Percentiles rank a stretch among this genome's conserved stretches.
Conservation (phyloP, 768 basidiomycete genomes). For the Pisolithus orientalis region DNA sequence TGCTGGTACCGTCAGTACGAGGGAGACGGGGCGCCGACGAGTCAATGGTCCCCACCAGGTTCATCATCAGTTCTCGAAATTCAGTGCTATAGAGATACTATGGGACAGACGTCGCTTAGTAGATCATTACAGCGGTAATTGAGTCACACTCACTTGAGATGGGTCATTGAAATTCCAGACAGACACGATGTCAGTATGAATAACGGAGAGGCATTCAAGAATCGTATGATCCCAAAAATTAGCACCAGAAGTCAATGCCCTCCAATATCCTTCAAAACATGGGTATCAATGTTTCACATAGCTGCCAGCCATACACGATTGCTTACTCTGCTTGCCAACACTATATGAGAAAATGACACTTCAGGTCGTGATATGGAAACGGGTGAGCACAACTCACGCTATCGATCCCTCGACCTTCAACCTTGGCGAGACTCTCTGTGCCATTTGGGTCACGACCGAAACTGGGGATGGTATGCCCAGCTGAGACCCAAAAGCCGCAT, state of each 20-base stretch:
- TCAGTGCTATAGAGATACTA: background rate
- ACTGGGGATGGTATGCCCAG: background rate
- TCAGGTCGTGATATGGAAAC: background rate
- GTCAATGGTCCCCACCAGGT: background rate
- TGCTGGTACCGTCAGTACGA: background rate
- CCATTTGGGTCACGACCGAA: background rate
- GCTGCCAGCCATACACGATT: too few species aligned
- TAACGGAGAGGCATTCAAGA: too few species aligned
- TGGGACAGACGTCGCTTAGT: background rate
- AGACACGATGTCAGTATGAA: too few species aligned
- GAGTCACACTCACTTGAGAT: background rate
- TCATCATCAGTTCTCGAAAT: background rate
- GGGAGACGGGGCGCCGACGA: background rate
- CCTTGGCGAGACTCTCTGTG: background rate
- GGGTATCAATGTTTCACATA: too few species aligned
- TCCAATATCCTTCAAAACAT: too few species aligned
- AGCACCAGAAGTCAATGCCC: too few species aligned
- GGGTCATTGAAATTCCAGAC: constrained; percentile 14
- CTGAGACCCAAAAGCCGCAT: background rate
- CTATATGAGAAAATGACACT: background rate
- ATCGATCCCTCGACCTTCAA: constrained; percentile 2
- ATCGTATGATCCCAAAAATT: too few species aligned
- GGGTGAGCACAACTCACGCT: background rate
- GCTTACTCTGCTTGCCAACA: background rate
- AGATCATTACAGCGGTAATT: background rate